Base-by-base conservation (phyloP, 2,329 filamentous ascomycete species). In the Fusarium floridanum region DNA sequence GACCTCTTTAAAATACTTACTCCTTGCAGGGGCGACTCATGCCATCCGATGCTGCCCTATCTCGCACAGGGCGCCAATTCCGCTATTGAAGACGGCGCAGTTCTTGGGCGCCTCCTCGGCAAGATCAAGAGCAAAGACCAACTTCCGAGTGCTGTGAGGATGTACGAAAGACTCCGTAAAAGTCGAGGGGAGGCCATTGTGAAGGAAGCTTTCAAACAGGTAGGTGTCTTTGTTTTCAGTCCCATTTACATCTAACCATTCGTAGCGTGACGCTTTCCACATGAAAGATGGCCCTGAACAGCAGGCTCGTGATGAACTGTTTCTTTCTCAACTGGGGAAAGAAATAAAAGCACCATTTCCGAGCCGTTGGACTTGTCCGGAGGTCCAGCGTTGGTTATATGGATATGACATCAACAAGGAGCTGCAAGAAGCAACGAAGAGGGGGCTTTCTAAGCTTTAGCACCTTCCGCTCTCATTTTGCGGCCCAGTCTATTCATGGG, bases 61-160 rank as follows among this genome's bases (percentile, higher is more conserved):
- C 84, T 91, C 32, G 91, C 89, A 0, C 92, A 91, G 80, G 91
- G 92, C 0, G 92, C 92, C 16, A 93, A 93, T 77, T 91, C 88
- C 0, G 88, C 89, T 0, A 84, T 94, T 1, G 92, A 94, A 77
- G 92, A 94, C 63, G 92, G 91, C 0, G 91, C 91, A 0, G 90
- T 92, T 0, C 81, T 94, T 0, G 92, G 91, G 0, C 83, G 86
- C 1, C 76, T 93, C 2, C 82, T 94, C 0, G 86, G 87, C 0
- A 83, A 86, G 4, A 82, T 92, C 11, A 81, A 83, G 37, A 80
- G 32, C 32, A 57, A 84, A 56, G 82, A 86, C 0, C 84, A 88
- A 32, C 67, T 91, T 2, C 84, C 85, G 0, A 81, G 84, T n/a
- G 85, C 83, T 0, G 77, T 87, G 20, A 76, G 76, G 29, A 75